A percentile compares a stretch with the other conserved stretches of the same genome.
Conservation (phyloP, 805 yeast species). For the Hagleromyces aurorensis region DNA sequence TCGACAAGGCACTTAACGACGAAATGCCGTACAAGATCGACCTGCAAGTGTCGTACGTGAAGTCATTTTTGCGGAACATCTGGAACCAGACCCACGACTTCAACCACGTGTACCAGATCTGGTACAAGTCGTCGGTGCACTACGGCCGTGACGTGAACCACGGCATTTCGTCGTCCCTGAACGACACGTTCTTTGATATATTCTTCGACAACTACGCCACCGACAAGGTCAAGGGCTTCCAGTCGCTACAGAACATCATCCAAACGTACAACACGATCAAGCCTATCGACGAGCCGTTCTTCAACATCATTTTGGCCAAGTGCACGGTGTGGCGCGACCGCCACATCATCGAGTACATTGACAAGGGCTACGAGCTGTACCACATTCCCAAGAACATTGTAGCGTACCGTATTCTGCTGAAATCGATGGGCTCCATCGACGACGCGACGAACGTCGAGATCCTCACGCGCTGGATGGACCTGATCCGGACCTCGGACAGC, state of each 20-base stretch:
- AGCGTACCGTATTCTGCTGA: constrained; percentile 62
- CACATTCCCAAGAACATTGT: constrained; percentile 56
- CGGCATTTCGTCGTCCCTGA: constrained; percentile 64
- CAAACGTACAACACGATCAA: constrained; percentile 47
- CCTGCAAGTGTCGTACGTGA: constrained; percentile 67
- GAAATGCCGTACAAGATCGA: constrained; percentile 67
- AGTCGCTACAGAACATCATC: constrained; percentile 49
- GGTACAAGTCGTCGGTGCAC: constrained; percentile 53
- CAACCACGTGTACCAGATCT: constrained; percentile 49
- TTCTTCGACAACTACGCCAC: constrained; percentile 53
- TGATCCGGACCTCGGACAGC: constrained; percentile 41
- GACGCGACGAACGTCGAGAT: constrained; percentile 46
- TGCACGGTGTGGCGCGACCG: constrained; percentile 61
- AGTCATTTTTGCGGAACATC: constrained; percentile 53
- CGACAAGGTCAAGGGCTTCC: constrained; percentile 46
- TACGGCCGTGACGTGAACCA: constrained; percentile 53
- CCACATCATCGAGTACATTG: constrained; percentile 54
- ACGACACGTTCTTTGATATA: constrained; percentile 58
- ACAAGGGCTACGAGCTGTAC: constrained; percentile 50
- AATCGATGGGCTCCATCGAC: constrained; percentile 60
- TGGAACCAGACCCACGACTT: constrained; percentile 50
- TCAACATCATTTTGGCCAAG: constrained; percentile 65
- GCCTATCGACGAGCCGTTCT: constrained; percentile 69
- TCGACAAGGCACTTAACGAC: constrained; percentile 59
- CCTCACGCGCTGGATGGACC: constrained; percentile 46